Evolutionary conservation across 2,329 filamentous ascomycete genomes (phyloP), one percentile per base, ranked within the genome.

Genomic region (Arthrobotrys musiformis): DNA sequence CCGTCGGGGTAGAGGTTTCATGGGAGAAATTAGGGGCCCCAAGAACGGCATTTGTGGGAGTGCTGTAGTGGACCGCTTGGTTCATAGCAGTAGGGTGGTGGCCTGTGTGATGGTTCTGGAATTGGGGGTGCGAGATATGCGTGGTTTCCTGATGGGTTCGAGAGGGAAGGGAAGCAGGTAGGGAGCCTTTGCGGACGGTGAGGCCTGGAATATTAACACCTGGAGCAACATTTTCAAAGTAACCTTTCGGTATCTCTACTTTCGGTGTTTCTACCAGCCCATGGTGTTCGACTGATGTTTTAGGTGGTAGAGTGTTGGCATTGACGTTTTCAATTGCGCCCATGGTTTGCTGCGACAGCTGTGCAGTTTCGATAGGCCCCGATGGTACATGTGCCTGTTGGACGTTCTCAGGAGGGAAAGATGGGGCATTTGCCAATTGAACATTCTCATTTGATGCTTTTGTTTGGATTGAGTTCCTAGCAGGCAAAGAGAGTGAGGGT

Each of bases 201-300:
- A 75, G 70, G n/a, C 70, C 70, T 2, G 70, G 70, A 22, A 75
- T 54, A 17, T 67, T 22, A 6, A 68, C 50, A 4, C 52, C 63
- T 26, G 62, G 63, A 3, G 54, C 52, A 6, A 50, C 42, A 35
- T 70, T 76, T 56, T 76, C 72, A 28, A 42, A 66, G 28, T 76
- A 76, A 6, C 64, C 60, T 15, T 64, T 64, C 5, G 60, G 35
- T 11, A 35, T 54, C 26, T 73, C 69, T 4, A 11, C 28, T 13
- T 35, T 56, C 1, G 50, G 50, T 2, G 50, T 33, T 11, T 56
- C 50, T 11, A 56, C n/a, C 13, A 56, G n/a, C 17, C 19, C 26
- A 22, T 56, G 26, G n/a, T 56, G 15, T 28, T 56, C 50, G 4
- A 33, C 24, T n/a, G 24, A 17, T 1, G 48, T 1, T 30, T 30